Conservation (phyloP, 75 land plant genomes). For the Selaginella tamariscina region DNA sequence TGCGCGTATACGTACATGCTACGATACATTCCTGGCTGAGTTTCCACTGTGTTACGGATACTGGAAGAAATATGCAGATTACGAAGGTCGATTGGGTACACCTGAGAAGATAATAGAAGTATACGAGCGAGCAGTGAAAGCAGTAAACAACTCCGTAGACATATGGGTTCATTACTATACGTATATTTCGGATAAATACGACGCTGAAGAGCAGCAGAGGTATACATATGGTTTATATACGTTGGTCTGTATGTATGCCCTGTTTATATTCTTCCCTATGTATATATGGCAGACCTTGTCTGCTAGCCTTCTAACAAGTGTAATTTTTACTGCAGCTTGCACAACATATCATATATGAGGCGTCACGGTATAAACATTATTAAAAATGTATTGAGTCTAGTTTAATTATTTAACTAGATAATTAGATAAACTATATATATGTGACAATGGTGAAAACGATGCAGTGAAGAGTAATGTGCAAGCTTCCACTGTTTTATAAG, state of each 20-base stretch:
- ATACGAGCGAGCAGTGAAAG: constrained; percentile 87
- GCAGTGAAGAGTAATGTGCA: neutral
- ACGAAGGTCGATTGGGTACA: constrained; percentile 54
- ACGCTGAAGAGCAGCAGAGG: constrained; percentile 72
- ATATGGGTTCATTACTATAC: constrained; percentile 87
- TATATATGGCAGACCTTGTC: neutral
- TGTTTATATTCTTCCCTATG: neutral
- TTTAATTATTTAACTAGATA: neutral
- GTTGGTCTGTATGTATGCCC: constrained; percentile 2
- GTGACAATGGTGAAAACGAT: too few species aligned
- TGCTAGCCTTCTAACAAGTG: neutral
- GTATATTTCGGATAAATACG: constrained; percentile 73
- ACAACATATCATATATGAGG: too few species aligned
- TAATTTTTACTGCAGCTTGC: neutral
- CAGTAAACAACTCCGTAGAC: constrained; percentile 93
- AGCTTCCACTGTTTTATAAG: neutral
- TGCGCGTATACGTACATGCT: constrained; percentile 52
- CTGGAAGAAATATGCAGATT: constrained; percentile 99
- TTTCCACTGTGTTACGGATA: constrained; percentile 98
- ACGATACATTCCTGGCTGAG: constrained; percentile 90
- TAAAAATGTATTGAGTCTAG: too few species aligned
- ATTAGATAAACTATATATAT: neutral
- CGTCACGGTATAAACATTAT: too few species aligned
- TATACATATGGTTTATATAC: constrained; percentile 19
- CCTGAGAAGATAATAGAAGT: constrained; percentile 83